Evolutionary conservation across 441 rosid genomes (phyloP).

Genomic region (Erodium texanum): DNA sequence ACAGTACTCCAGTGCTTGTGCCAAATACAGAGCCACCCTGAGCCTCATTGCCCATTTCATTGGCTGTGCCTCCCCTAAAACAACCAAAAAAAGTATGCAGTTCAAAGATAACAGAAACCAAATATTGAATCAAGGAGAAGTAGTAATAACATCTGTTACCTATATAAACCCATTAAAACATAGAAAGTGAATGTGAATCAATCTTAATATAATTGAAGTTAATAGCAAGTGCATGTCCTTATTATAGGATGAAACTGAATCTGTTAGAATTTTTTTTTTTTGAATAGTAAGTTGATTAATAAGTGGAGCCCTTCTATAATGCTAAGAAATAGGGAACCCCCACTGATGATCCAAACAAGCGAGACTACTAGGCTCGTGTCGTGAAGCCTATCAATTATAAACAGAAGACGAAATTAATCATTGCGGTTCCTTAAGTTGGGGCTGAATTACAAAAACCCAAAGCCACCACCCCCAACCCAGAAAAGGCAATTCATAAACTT

Average conservation of each 20-base stretch:
- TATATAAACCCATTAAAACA: not conserved
- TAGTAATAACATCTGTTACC: not conserved
- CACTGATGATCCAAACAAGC: not conserved
- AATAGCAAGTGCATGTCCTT: not conserved
- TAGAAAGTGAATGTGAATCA: not conserved
- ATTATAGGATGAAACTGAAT: not conserved
- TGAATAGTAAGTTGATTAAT: no score
- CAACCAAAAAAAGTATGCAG: not conserved
- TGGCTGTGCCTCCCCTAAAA: constrained; percentile 84
- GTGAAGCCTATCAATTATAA: not conserved
- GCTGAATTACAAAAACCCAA: not conserved
- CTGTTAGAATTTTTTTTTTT: no score
- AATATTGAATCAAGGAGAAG: not conserved
- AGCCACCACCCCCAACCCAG: not conserved
- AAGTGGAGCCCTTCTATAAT: not conserved
- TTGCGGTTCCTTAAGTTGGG: not conserved
- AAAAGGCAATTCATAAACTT: not conserved
- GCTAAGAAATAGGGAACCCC: not conserved
- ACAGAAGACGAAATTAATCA: not conserved
- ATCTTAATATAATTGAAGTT: not conserved
- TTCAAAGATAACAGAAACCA: not conserved
- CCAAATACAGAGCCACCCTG: constrained; percentile 85
- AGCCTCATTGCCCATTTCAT: constrained; percentile 98
- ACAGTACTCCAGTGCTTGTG: constrained; percentile 88
- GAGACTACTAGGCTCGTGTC: not conserved